Base-by-base conservation (phyloP, 2,329 filamentous ascomycete genomes). In the Fusarium anthophilum region DNA sequence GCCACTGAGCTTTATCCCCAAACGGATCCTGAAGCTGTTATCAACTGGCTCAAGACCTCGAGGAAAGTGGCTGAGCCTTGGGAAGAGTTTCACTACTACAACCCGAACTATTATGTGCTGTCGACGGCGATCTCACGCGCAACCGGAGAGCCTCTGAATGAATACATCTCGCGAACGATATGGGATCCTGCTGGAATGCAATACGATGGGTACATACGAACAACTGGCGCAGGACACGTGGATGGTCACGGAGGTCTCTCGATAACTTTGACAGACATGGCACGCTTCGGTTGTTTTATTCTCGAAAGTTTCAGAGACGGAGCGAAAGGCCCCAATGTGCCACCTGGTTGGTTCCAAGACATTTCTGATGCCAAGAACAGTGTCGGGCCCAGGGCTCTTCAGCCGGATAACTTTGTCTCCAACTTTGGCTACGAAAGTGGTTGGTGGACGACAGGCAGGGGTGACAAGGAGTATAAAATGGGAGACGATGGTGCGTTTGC, bases 21-120 rank as follows among this genome's bases (percentile, higher is more conserved):
- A 15, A 41, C 28, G 2, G 65, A 75, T 8, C 62, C 69, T 8
- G 30, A 73, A 3, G 65, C 50, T 4, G 72, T 75, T 5, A 37
- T 73, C 6, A 50, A 70, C 8, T 75, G 72, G 72, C 55, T 75
- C 8, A 66, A 58, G 48, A 75, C 69, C 0, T 59, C 73, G 10
- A 63, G 44, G 15, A 75, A 75, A 4, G 69, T 75, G 15, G 69
- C 69, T 18, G 58, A 75, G 20, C 72, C 72, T 4, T 75, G 69
- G 72, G 45, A 75, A 10, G 72, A 75, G 58, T 75, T 75, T n/a
- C 72, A 75, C 17, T 75, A 75, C 38, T 75, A 75, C 47, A 75
- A 75, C 32, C 72, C 72, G 0, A 75, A 75, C 57, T 75, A 70
- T 24, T 73, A 75, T 2, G 72, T 75, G 1, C 7, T 75, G 0